Evolutionary conservation across 2,329 filamentous ascomycete genomes (phyloP).

Genomic region (Cercospora citrullina): DNA sequence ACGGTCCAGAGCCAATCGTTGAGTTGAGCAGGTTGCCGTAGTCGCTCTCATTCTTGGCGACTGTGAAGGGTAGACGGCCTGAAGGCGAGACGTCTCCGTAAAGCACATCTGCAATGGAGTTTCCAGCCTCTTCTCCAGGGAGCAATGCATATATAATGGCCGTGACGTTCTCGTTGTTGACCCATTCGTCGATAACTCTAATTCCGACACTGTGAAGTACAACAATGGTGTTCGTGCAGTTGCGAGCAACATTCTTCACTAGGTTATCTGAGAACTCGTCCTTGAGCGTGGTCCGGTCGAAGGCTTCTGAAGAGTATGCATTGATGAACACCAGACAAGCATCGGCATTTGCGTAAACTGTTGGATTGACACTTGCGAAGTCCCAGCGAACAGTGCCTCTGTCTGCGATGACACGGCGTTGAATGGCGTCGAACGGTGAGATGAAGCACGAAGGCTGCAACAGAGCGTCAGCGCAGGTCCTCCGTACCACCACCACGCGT

Average conservation of each 20-base stretch:
- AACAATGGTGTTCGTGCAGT: conserved; percentile 37
- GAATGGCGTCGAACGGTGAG: conserved; percentile 30
- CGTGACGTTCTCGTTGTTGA: conserved; percentile 37
- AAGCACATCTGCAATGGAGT: conserved; percentile 34
- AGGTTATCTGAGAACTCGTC: conserved; percentile 33
- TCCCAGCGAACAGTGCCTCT: conserved; percentile 31
- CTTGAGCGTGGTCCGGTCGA: conserved; percentile 33
- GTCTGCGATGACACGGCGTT: conserved; percentile 26
- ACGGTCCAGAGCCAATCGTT: conserved; percentile 21
- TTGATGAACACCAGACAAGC: conserved; percentile 40
- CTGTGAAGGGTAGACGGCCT: conserved; percentile 37
- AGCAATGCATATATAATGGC: conserved; percentile 35
- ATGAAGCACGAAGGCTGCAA: conserved; percentile 22
- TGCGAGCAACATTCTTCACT: conserved; percentile 34
- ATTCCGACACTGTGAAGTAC: conserved; percentile 36
- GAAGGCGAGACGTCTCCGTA: conserved; percentile 36
- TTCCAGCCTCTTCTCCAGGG: conserved; percentile 35
- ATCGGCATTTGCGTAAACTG: conserved; percentile 31
- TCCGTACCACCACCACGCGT: no score
- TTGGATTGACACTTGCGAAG: conserved; percentile 31
- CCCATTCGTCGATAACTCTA: conserved; percentile 34
- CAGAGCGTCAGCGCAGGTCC: conserved; percentile 16
- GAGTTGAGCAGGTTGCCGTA: conserved; percentile 33
- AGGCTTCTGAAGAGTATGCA: conserved; percentile 33
- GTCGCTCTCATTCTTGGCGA: conserved; percentile 36